Evolutionary conservation across 2,329 filamentous ascomycete species (phyloP).

Genomic region (Parastagonospora avenae): DNA sequence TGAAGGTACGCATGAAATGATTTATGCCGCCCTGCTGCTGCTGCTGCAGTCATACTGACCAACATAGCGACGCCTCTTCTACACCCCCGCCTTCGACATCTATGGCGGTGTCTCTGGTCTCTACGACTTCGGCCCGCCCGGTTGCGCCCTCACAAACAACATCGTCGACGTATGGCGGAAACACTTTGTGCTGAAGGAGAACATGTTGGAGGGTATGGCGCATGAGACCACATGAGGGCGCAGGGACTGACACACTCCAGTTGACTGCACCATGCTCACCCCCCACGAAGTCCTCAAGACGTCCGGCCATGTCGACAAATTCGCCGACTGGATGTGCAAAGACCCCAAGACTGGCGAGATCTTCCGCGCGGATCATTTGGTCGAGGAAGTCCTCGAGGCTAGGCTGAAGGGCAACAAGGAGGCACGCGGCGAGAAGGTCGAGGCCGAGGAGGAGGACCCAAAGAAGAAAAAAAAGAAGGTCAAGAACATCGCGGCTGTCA

Average conservation of each 20-base stretch:
- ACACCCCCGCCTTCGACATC: conserved; percentile 93
- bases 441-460: conserved; percentile 74
- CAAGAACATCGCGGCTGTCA: conserved; percentile 67
- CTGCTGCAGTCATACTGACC: conserved; percentile 27
- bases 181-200: conserved; percentile 90
- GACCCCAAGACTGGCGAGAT: conserved; percentile 98
- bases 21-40: not conserved
- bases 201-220: conserved; percentile 75
- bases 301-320: conserved; percentile 92
- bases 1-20: conserved; percentile 67
- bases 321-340: conserved; percentile 99
- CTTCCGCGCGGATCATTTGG: conserved; percentile 92
- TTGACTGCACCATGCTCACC: conserved; percentile 92
- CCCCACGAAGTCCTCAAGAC: conserved; percentile 95
- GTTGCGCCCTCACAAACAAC: conserved; percentile 84
- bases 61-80: conserved; percentile 64
- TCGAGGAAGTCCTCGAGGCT: conserved; percentile 89
- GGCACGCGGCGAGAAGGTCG: conserved; percentile 78
- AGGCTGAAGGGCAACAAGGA: conserved; percentile 90
- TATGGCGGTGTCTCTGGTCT: conserved; percentile 88
- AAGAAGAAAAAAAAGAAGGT: conserved; percentile 92
- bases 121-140: conserved; percentile 92
- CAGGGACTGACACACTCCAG: conserved; percentile 39
- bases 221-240: conserved; percentile 12
- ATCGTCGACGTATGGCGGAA: conserved; percentile 90